Percentiles rank a stretch among this genome's conserved stretches.
Conservation (phyloP, 1,139 yeast genomes). For the Groenewaldozyma auringiensis region DNA sequence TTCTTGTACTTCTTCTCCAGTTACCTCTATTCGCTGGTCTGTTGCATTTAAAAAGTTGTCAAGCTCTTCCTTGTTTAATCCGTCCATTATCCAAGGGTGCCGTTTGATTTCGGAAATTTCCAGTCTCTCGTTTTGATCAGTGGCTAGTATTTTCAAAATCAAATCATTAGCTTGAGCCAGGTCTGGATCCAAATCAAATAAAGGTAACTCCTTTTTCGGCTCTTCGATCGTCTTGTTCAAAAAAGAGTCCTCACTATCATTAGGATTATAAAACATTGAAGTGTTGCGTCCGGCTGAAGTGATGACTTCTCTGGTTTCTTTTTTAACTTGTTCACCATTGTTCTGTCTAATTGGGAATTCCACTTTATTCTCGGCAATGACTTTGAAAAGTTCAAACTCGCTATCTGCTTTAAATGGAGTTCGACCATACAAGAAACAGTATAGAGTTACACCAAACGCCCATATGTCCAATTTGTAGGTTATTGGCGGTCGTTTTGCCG, state of each 20-base stretch:
- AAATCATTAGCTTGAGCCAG: constrained; percentile 53
- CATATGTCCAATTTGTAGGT: constrained; percentile 84
- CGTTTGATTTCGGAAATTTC: constrained; percentile 65
- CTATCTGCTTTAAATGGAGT: constrained; percentile 88
- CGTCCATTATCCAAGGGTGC: constrained; percentile 71
- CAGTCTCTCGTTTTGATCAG: constrained; percentile 62
- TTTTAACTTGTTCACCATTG: constrained; percentile 5
- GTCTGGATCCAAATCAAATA: constrained; percentile 21
- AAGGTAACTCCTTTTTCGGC: background rate
- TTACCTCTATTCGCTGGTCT: constrained; percentile 45
- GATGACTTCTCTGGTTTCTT: background rate
- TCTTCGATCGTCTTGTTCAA: background rate
- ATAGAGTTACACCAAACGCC: constrained; percentile 93
- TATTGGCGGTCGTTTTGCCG: constrained; percentile 39
- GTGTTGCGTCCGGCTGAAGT: background rate
- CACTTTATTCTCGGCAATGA: constrained; percentile 59
- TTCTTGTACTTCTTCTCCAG: constrained; percentile 59
- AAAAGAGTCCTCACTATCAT: background rate
- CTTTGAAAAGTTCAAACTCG: constrained; percentile 79
- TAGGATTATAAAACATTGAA: constrained; percentile 7
- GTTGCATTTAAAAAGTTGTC: constrained; percentile 27
- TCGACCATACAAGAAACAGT: constrained; percentile 78
- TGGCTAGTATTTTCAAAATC: constrained; percentile 53
- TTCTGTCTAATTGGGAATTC: constrained; percentile 47
- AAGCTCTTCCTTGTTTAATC: constrained; percentile 42